Base-by-base conservation (phyloP, 2,329 filamentous ascomycete species). In the Arthrinium puccinioides region DNA sequence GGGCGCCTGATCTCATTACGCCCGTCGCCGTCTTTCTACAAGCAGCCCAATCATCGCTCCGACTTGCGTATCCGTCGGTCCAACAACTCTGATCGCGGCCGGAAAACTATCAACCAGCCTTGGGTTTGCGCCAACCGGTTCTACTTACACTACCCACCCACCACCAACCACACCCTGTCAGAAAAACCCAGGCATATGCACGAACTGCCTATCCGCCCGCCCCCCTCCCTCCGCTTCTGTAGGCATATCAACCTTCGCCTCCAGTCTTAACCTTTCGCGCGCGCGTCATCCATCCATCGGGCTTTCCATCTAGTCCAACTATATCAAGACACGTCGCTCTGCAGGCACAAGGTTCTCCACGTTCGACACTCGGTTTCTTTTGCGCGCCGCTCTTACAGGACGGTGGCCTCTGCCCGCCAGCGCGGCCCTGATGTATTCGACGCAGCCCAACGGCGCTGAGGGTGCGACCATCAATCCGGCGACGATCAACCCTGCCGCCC, bases 401-500 rank as follows among this genome's bases (percentile, higher is more conserved):
- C 26, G 32, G 23, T 20, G 21, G 41, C 34, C 41, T 38, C 18
- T 43, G 29, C 35, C 64, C 60, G 59, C 49, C 54, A 58, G 59
- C n/a, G 59, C 62, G 60, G 62, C 56, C 62, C 58, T 62, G 55
- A 71, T 74, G 69, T 74, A 74, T 69, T 70, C 75, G 60, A 69
- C 73, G 62, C 72, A 76, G 63, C 74, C 80, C 63, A 82, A 82
- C 71, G 78, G 79, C 65, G 83, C 84, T 75, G 83, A 86, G 61
- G 83, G 83, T 70, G 85, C 84, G 60, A 94, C 87, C 59, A 92
- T 94, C 72, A 87, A 94, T 72, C 87, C 87, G 61, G 86, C 86
- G 56, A 85, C 84, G 47, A 74, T 94, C 69, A 87, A 84, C 68
- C 82, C 81, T 60, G 54, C 55, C 40, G 54, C 55, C 36, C 53